Conservation (phyloP, 495 filamentous ascomycete species). For the Annulohypoxylon bovei region DNA sequence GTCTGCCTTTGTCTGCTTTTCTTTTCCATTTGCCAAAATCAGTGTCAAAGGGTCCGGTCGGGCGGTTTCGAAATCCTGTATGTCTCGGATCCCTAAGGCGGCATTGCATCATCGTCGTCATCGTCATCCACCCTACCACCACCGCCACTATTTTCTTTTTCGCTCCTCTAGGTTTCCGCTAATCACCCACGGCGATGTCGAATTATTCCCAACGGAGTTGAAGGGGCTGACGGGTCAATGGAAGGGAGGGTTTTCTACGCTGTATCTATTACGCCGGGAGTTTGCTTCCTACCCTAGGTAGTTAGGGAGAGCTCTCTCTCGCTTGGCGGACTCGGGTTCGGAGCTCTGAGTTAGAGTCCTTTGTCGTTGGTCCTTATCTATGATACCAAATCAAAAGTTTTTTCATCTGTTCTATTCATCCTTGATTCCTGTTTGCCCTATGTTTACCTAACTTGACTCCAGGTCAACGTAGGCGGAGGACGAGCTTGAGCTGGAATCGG, state of each 20-base stretch:
- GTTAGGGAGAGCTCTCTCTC: not conserved
- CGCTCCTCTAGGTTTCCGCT: not conserved
- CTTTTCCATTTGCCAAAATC: not conserved
- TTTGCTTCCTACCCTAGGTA: not conserved
- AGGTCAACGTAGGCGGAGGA: not conserved
- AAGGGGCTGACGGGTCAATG: not conserved
- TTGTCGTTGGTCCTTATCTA: conserved; percentile 5
- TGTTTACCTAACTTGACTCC: not conserved
- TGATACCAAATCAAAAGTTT: conserved; percentile 39
- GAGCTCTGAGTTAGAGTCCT: not conserved
- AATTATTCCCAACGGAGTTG: not conserved
- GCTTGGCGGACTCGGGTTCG: not conserved
- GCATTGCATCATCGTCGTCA: conserved; percentile 19
- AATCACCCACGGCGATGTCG: not conserved
- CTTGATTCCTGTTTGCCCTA: not conserved
- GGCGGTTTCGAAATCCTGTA: conserved; percentile 1
- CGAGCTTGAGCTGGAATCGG: not conserved
- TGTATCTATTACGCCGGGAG: conserved; percentile 8
- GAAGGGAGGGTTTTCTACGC: not conserved
- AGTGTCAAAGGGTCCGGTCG: not conserved
- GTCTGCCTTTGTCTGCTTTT: not conserved
- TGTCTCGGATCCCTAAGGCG: conserved; percentile 5
- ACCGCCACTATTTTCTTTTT: not conserved
- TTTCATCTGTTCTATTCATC: not conserved
- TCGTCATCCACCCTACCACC: not conserved